These are phyloP conservation scores for Pyricularia pennisetigena DNA, from an alignment of 2,329 filamentous ascomycete genomes.

Conservation along the genomic window DNA sequence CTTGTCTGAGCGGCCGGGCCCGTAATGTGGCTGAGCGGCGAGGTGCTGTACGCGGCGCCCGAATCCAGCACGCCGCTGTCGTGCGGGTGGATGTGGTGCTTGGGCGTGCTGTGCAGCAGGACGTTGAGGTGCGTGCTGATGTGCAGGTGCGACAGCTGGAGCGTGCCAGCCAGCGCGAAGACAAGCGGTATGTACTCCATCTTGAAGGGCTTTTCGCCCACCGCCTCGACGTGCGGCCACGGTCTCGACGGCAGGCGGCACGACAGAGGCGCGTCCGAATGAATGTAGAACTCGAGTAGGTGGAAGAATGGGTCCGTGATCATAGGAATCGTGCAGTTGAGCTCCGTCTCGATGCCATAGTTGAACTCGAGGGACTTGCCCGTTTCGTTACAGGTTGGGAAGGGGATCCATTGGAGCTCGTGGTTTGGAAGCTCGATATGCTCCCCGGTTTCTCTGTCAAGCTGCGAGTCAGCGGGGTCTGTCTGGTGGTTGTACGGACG, in stretches of 20 bases:
- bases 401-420: constrained; percentile 85
- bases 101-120: constrained; percentile 62
- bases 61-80: constrained; percentile 77
- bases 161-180: constrained; percentile 78
- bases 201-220: constrained; percentile 38
- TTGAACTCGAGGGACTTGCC: constrained; percentile 69
- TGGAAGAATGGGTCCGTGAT: constrained; percentile 76
- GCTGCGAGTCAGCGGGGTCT: constrained; percentile 4
- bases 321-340: constrained; percentile 75
- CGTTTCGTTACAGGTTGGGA: constrained; percentile 86
- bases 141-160: constrained; percentile 85
- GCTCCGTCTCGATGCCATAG: constrained; percentile 73
- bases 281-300: constrained; percentile 92
- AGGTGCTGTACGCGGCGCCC: constrained; percentile 77
- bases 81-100: constrained; percentile 50
- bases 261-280: constrained; percentile 86
- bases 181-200: constrained; percentile 72
- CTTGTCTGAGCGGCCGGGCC: constrained; percentile 25
- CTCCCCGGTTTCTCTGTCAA: constrained; percentile 72
- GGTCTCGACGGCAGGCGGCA: constrained; percentile 84
- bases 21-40: constrained; percentile 52
- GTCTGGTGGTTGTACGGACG: neutral
- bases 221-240: constrained; percentile 39
- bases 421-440: constrained; percentile 74
- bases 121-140: constrained; percentile 86